Conservation (phyloP, 495 filamentous ascomycete genomes). For the Daldinia grandis region DNA sequence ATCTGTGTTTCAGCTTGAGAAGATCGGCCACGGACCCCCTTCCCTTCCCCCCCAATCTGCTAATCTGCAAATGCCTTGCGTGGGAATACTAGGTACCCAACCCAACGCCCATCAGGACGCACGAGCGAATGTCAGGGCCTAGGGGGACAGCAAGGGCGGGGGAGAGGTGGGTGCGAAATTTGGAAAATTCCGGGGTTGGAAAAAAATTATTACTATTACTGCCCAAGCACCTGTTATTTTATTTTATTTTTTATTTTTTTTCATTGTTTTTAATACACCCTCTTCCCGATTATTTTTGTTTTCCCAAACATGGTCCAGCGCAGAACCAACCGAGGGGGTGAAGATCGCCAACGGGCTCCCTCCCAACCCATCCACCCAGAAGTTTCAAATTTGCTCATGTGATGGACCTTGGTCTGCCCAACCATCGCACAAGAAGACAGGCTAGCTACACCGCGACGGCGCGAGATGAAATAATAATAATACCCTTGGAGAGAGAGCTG, state of each 20-base stretch:
- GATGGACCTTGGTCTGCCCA: not conserved
- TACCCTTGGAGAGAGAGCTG: not conserved
- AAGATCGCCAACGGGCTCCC: not conserved
- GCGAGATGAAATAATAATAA: not conserved
- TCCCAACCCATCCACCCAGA: constrained; percentile 1
- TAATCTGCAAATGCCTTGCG: constrained; percentile 28
- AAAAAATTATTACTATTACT: not conserved
- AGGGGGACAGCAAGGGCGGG: constrained; percentile 9
- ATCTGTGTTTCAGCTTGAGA: constrained; percentile 35
- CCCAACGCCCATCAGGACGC: constrained; percentile 11
- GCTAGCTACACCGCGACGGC: constrained; percentile 1
- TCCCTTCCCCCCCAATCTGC: constrained; percentile 15
- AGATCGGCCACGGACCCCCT: constrained; percentile 28
- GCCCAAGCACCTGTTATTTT: not conserved
- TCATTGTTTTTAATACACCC: not conserved
- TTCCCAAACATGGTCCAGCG: not conserved
- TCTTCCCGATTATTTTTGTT: not conserved
- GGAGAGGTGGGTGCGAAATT: not conserved
- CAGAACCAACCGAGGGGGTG: not conserved
- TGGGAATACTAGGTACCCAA: constrained; percentile 23
- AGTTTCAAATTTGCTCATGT: constrained; percentile 1
- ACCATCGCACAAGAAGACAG: not conserved
- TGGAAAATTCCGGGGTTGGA: constrained; percentile 3
- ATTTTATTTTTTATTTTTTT: not conserved
- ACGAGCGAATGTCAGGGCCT: constrained; percentile 25